Conservation (phyloP, 2,329 filamentous ascomycete genomes). For the Albifimbria verrucaria region DNA sequence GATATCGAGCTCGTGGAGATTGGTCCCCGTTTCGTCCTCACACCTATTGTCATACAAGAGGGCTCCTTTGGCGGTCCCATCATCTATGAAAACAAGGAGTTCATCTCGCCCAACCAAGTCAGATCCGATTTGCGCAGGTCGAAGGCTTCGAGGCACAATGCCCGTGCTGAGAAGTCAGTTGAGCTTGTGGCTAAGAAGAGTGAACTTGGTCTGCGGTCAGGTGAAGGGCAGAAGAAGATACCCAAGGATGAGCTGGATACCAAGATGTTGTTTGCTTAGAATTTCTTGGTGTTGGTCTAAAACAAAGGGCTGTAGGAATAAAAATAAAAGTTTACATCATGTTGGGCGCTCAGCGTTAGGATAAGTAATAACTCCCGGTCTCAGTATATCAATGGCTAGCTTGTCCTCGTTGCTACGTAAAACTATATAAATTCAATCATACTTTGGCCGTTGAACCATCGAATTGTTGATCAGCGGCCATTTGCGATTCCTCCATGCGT, state of each 20-base stretch:
- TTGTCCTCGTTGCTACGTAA: too few species aligned
- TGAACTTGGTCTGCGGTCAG: slow-evolving; percentile 69
- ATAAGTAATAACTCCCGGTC: too few species aligned
- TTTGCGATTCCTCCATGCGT: too few species aligned
- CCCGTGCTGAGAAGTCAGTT: slow-evolving; percentile 68
- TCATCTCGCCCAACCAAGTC: slow-evolving; percentile 93
- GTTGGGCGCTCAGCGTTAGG: too few species aligned
- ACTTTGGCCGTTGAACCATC: too few species aligned
- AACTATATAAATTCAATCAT: too few species aligned
- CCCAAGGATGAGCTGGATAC: slow-evolving; percentile 72
- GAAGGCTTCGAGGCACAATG: slow-evolving; percentile 76
- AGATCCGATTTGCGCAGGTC: slow-evolving; percentile 73
- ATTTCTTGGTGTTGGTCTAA: slow-evolving; percentile 14
- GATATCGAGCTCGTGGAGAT: slow-evolving; percentile 88
- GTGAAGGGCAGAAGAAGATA: slow-evolving; percentile 59
- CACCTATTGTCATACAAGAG: slow-evolving; percentile 92
- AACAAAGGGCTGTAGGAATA: too few species aligned
- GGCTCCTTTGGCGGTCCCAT: slow-evolving; percentile 93
- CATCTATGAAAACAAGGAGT: slow-evolving; percentile 98
- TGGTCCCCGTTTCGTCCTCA: slow-evolving; percentile 87
- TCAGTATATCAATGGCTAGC: too few species aligned
- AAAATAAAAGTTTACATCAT: too few species aligned
- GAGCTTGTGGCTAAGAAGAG: slow-evolving; percentile 73
- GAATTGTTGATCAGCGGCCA: too few species aligned
- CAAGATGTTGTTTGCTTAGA: slow-evolving; percentile 68